Percentiles rank a stretch among this genome's conserved stretches.
These are phyloP conservation scores for Didymella pomorum DNA, from an alignment of 2,329 filamentous ascomycete species.

Conservation along the genomic window DNA sequence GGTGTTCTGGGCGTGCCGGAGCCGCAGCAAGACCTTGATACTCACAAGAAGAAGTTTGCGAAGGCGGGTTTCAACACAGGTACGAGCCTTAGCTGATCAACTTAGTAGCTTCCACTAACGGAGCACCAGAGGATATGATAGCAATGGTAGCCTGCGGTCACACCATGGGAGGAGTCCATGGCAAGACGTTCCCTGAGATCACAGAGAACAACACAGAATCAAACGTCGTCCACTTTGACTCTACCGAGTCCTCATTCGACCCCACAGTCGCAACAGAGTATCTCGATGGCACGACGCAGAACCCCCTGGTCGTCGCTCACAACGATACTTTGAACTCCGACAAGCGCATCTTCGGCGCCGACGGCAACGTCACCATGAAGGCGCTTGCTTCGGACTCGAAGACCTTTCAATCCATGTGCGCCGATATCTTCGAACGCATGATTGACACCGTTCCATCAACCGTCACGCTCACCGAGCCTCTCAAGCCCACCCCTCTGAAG, in stretches of 20 bases:
- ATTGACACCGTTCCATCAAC: conserved; percentile 33
- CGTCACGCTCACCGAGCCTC: conserved; percentile 30
- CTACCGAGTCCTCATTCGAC: conserved; percentile 36
- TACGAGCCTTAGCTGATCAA: conserved; percentile 21
- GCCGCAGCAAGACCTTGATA: conserved; percentile 42
- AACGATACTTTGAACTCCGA: conserved; percentile 46
- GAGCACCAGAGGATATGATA: conserved; percentile 30
- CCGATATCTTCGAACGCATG: conserved; percentile 30
- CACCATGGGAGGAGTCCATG: conserved; percentile 48
- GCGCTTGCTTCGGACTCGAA: conserved; percentile 31
- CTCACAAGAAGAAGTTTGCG: conserved; percentile 40
- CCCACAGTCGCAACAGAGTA: conserved; percentile 45
- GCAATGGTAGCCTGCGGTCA: conserved; percentile 48
- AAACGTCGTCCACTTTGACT: conserved; percentile 37
- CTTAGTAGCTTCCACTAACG: not conserved
- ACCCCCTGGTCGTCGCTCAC: conserved; percentile 35
- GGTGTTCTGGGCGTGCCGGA: conserved; percentile 44
- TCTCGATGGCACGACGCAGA: conserved; percentile 38
- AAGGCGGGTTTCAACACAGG: conserved; percentile 41
- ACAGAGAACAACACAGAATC: conserved; percentile 29
- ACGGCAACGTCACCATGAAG: conserved; percentile 44
- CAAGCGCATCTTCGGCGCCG: conserved; percentile 42
- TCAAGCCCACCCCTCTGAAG: conserved; percentile 27
- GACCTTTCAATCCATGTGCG: conserved; percentile 31
- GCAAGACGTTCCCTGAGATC: conserved; percentile 42